Base-by-base conservation (phyloP, 352 stramenopile genomes). In the Phytophthora syringae region DNA sequence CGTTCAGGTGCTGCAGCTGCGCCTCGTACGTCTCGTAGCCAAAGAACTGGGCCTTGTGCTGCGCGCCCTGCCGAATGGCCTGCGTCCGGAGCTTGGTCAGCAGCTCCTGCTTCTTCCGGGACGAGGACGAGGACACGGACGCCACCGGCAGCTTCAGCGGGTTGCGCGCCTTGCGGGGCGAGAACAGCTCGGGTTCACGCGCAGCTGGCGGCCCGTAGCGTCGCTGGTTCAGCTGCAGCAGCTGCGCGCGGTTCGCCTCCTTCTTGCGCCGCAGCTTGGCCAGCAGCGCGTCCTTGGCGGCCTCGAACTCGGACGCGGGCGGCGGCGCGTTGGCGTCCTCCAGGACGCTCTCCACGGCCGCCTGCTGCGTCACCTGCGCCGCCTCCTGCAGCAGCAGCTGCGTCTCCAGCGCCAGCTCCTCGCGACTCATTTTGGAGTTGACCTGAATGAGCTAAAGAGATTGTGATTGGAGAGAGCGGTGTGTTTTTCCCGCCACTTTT, bases 341-440 rank as follows among this genome's bases (percentile, higher is more conserved):
- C 37, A 74, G 44, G 34, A 72, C 56, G 43, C 60, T 66, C 32
- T 82, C 77, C 24, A 74, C 65, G 20, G 67, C 45, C 48, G 63
- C 58, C 32, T 77, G 67, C 37, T 79, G 74, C 53, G 70, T 81
- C 32, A 80, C 70, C 52, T 90, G 82, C 59, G 84, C 80, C 47
- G 79, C 82, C 70, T 91, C 77, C 65, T 93, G 82, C 73, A 93
- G 74, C 77, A 93, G 68, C 7, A 92, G 67, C 70, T 93, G 82
- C 64, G 85, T 92, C 76, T 93, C 67, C 36, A 93, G 74, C 54
- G 85, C 85, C 56, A 93, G 32, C 68, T 86, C 75, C 58, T 88
- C 79, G 49, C 62, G 52, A 56, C 72, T 83, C 72, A 78, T 80
- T 27, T 27, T 47, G n/a, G n/a, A n/a, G n/a, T 22, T 5, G 7